These are phyloP conservation scores for Gomphus bonarii DNA, from an alignment of 1,284 basidiomycete genomes.

Conservation along the genomic window DNA sequence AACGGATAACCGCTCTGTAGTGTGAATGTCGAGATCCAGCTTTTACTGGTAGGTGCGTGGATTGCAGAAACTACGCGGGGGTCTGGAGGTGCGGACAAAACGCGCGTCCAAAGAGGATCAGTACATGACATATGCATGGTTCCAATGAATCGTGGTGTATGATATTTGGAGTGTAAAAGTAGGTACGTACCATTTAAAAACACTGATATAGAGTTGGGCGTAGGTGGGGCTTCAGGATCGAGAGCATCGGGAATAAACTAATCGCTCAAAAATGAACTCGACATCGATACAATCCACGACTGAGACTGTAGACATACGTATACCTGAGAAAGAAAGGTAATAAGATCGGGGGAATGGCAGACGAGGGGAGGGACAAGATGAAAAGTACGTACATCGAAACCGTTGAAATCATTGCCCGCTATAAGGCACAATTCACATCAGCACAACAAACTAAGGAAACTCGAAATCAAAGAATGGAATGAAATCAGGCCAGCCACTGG, in stretches of 20 bases:
- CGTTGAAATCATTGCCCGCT: background rate
- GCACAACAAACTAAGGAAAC: too few relatives aligned
- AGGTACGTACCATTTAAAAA: conserved; percentile 12
- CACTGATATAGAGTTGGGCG: background rate
- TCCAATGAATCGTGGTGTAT: too few relatives aligned
- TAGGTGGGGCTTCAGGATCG: conserved; percentile 10
- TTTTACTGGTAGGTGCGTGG: conserved; percentile 12
- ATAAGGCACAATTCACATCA: background rate
- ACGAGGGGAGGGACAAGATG: background rate
- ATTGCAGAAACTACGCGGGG: conserved; percentile 10
- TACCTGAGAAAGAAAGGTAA: background rate
- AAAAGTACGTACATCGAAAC: conserved; percentile 1
- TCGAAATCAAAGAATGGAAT: too few relatives aligned
- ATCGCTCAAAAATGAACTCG: background rate
- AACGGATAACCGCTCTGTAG: conserved; percentile 32
- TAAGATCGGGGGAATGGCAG: background rate
- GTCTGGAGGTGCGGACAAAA: conserved; percentile 3
- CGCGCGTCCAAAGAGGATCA: background rate
- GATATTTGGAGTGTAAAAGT: too few relatives aligned
- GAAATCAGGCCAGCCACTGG: too few relatives aligned
- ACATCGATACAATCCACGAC: background rate
- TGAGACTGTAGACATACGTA: background rate
- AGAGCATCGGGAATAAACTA: conserved; percentile 11
- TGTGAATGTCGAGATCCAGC: conserved; percentile 6
- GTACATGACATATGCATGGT: background rate